Percentiles rank a stretch among this genome's conserved stretches.
These are phyloP conservation scores for Eimeria zaria DNA, from an alignment of 169 alveolate genomes.

Conservation along the genomic window DNA sequence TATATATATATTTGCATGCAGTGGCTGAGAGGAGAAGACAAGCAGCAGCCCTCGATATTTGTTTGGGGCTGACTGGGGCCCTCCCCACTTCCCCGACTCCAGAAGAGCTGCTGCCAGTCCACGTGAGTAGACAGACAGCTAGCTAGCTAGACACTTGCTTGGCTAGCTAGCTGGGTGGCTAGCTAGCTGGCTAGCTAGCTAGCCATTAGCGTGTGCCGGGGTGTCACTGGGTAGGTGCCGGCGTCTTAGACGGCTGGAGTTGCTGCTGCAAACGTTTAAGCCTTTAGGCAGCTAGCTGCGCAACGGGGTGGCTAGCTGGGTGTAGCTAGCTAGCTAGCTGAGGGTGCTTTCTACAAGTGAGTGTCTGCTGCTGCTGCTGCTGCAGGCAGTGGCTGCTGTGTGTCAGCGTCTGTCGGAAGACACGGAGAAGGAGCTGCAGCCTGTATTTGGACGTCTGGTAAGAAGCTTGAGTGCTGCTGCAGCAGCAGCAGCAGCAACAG, in stretches of 20 bases:
- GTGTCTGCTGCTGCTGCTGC: slow-evolving; percentile 10
- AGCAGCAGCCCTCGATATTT: slow-evolving; percentile 53
- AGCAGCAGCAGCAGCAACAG: too few species aligned
- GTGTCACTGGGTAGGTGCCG: too few species aligned
- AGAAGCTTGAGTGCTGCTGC: background rate
- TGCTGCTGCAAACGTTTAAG: too few species aligned
- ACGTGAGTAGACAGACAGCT: background rate
- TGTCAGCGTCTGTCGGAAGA: slow-evolving; percentile 59
- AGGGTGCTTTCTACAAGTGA: background rate
- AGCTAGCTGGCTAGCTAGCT: background rate
- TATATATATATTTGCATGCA: background rate
- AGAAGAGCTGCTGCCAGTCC: slow-evolving; percentile 28
- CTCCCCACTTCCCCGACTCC: slow-evolving; percentile 30
- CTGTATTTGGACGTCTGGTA: slow-evolving; percentile 38
- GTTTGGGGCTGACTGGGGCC: slow-evolving; percentile 49
- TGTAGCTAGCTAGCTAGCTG: background rate
- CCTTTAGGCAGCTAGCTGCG: background rate
- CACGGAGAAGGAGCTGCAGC: slow-evolving; percentile 42
- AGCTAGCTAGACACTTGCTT: background rate
- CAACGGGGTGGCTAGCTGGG: background rate
- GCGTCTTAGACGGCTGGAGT: too few species aligned
- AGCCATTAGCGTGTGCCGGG: background rate
- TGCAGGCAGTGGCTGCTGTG: slow-evolving; percentile 56
- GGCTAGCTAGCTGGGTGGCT: background rate
- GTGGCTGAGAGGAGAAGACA: slow-evolving; percentile 47